Evolutionary conservation across 208 protist genomes (phyloP).

Genomic region (Crithidia mellificae): DNA sequence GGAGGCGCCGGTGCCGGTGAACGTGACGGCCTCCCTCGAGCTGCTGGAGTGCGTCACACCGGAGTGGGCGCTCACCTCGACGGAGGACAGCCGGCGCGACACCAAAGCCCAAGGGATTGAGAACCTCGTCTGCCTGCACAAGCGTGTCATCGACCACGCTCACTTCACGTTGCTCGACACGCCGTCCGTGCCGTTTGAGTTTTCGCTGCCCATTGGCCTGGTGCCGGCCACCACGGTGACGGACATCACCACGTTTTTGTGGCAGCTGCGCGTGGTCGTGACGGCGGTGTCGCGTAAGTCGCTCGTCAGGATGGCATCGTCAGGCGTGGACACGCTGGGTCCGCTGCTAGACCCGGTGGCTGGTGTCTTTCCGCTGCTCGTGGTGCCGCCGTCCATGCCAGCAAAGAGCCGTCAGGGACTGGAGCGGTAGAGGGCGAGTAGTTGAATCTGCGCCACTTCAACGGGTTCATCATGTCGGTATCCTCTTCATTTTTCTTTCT

Average conservation of each 20-base stretch:
- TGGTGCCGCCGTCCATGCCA: conserved; percentile 22
- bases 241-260: conserved; percentile 33
- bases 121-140: conserved; percentile 29
- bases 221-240: conserved; percentile 29
- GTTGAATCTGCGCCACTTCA: background rate
- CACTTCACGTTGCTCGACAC: conserved; percentile 29
- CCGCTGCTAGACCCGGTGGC: conserved; percentile 25
- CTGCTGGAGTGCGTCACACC: conserved; percentile 31
- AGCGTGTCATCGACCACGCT: conserved; percentile 23
- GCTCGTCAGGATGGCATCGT: conserved; percentile 6
- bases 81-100: conserved; percentile 14
- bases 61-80: conserved; percentile 22
- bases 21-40: conserved; percentile 23
- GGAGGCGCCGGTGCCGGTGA: conserved; percentile 23
- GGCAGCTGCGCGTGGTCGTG: conserved; percentile 31
- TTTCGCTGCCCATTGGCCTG: conserved; percentile 23
- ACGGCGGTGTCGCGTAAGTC: conserved; percentile 25
- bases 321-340: conserved; percentile 17
- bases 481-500: too few relatives aligned
- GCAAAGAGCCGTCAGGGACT: conserved; percentile 20
- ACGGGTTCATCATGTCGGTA: too few relatives aligned
- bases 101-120: conserved; percentile 24
- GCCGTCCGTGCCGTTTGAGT: conserved; percentile 30
- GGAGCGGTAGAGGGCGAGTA: conserved; percentile 4
- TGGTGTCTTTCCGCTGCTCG: conserved; percentile 27